Evolutionary conservation across 2,329 filamentous ascomycete species (phyloP).

Genomic region (Pseudofabraea citricarpa): DNA sequence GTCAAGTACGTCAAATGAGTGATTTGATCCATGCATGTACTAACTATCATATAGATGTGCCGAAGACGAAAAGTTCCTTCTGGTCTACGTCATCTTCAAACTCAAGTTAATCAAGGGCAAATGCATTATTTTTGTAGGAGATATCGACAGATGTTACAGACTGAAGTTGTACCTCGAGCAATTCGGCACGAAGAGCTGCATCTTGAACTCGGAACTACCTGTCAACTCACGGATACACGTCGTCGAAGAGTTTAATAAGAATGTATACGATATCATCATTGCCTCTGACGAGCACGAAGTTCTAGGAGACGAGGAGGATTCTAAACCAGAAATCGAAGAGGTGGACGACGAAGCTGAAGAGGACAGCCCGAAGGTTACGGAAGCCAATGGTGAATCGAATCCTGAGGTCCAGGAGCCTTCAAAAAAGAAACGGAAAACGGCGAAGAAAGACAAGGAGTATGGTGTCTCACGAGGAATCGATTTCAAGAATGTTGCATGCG

Average conservation of each 20-base stretch:
- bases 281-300: conserved; percentile 90
- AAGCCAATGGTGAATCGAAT: conserved; percentile 25
- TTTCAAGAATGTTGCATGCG: conserved; percentile 90
- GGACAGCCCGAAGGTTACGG: conserved; percentile 26
- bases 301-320: conserved; percentile 54
- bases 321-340: conserved; percentile 25
- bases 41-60: conserved; percentile 53
- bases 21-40: conserved; percentile 1
- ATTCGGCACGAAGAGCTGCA: conserved; percentile 89
- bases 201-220: conserved; percentile 90
- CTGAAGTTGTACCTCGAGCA: conserved; percentile 95
- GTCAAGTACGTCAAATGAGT: conserved; percentile 54
- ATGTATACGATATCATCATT: conserved; percentile 96
- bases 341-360: conserved; percentile 27
- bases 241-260: conserved; percentile 95
- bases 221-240: conserved; percentile 91
- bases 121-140: conserved; percentile 76
- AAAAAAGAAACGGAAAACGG: conserved; percentile 61
- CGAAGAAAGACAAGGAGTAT: conserved; percentile 76
- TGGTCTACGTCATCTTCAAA: conserved; percentile 94
- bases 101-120: conserved; percentile 92
- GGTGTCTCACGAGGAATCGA: conserved; percentile 95
- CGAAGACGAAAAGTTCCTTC: conserved; percentile 96
- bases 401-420: conserved; percentile 32
- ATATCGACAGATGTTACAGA: conserved; percentile 86